A percentile compares a stretch with the other conserved stretches of the same genome.
Evolutionary conservation across 2,329 filamentous ascomycete species (phyloP).

Genomic region (Exophiala mesophila): DNA sequence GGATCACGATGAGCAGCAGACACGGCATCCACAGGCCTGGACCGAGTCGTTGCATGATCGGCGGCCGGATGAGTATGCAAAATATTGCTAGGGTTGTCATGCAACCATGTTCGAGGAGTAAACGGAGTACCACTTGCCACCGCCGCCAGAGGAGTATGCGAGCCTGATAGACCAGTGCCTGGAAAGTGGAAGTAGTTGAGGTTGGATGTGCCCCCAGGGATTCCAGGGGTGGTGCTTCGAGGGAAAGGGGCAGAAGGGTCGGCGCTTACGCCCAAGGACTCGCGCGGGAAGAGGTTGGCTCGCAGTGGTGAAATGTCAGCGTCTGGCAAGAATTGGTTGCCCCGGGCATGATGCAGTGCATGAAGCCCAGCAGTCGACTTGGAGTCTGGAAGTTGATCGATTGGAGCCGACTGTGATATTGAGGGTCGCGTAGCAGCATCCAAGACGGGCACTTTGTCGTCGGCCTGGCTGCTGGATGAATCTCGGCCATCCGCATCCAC

Average conservation of each 20-base stretch:
- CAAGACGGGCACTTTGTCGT: neutral
- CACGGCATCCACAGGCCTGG: slow-evolving; percentile 5
- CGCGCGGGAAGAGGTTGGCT: slow-evolving; percentile 25
- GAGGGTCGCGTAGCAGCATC: neutral
- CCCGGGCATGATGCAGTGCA: slow-evolving; percentile 28
- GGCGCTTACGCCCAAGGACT: slow-evolving; percentile 28
- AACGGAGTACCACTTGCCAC: slow-evolving; percentile 42
- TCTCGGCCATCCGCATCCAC: slow-evolving; percentile 34
- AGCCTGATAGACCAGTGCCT: slow-evolving; percentile 44
- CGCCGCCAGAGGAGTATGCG: slow-evolving; percentile 45
- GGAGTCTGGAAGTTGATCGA: neutral
- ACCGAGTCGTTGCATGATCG: neutral
- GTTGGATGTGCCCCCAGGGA: slow-evolving; percentile 47
- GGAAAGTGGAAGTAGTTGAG: slow-evolving; percentile 46
- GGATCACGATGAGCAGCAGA: slow-evolving; percentile 33
- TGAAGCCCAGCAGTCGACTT: slow-evolving; percentile 8
- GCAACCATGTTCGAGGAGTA: slow-evolving; percentile 28
- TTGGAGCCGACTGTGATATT: neutral
- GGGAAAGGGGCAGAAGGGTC: slow-evolving; percentile 39
- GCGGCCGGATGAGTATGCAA: neutral
- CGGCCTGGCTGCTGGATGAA: slow-evolving; percentile 1
- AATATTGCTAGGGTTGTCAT: slow-evolving; percentile 4
- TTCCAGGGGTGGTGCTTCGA: slow-evolving; percentile 43
- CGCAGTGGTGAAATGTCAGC: slow-evolving; percentile 32
- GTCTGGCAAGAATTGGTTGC: slow-evolving; percentile 31